phyloP scores from a whole-genome alignment of 2,329 filamentous ascomycete genomes.

The Pseudocercospora fuligena region DNA sequence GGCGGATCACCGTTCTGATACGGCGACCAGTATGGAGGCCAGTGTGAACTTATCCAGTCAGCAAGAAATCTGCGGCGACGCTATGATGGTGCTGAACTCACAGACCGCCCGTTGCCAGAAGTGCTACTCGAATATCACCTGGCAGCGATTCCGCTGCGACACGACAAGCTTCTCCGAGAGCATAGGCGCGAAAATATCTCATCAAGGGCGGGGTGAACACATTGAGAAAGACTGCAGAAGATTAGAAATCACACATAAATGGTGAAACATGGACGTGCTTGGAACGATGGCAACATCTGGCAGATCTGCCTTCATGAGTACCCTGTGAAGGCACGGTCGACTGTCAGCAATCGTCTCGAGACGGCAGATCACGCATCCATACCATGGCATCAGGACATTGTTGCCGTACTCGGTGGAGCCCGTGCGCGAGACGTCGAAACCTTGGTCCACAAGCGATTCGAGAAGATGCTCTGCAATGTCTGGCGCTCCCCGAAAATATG shows the following conservation, averaged over 20 bases:
- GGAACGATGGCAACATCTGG: background rate
- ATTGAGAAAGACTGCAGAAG: background rate
- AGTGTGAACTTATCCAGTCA: background rate
- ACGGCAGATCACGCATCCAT: background rate
- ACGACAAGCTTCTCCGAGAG: slow-evolving; percentile 1
- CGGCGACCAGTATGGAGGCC: slow-evolving; percentile 1
- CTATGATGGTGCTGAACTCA: background rate
- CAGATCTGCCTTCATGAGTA: slow-evolving; percentile 1
- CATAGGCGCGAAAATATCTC: background rate
- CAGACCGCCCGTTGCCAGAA: background rate
- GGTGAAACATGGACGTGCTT: background rate
- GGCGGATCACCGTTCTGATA: slow-evolving; percentile 5
- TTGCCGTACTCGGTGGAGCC: background rate
- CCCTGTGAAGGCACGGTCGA: background rate
- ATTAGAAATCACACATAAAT: background rate
- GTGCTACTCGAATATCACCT: background rate
- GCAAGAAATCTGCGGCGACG: background rate
- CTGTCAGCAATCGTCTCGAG: background rate
- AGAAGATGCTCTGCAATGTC: background rate
- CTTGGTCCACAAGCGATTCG: background rate
- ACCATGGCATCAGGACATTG: slow-evolving; percentile 1
- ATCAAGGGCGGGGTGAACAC: background rate
- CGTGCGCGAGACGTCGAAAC: background rate
- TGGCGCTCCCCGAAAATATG: background rate
- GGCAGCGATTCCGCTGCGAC: background rate